Evolutionary conservation across 129 eudicot genomes (phyloP), one percentile per base, ranked within the genome.

Genomic region (Cynara cardunculus): DNA sequence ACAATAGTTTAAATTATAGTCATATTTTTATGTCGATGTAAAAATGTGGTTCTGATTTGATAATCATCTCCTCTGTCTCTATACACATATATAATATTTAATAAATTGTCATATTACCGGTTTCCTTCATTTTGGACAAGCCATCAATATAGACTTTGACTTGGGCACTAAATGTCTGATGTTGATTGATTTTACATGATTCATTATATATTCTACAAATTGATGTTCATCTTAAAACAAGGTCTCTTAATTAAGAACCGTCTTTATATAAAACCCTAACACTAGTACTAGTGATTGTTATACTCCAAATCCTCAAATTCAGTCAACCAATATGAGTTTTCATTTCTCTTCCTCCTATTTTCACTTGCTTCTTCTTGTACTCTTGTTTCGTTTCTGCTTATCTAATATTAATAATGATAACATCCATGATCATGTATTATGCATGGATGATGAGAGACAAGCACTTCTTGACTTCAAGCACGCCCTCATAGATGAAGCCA

Each of bases 401-500:
- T 77, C 62, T 24, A 24, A 64, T 77, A 5, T 37, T 24, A 24
- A 64, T 77, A 5, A 39, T 32, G 7, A 64, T 77, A 5, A 39
- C 5, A 10, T 21, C 39, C 18, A 19, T 18, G 31, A 56, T 28
- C 25, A 24, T 7, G 13, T 9, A 7, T 67, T 78, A 37, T 80
- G 88, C 69, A 30, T 25, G 13, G 85, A 71, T 22, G 77, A 25
- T 18, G 85, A 81, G 44, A 64, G 72, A 46, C 70, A 32, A 28
- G 85, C 88, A 5, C 86, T 82, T 67, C 73, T 85, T 5, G 53
- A 65, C 49, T 77, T 85, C 46, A 81, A 77, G 22, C 64, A 78
- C 2, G 73, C 31, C 19, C 76, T 85, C 21, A 37, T 64, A 10
- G 86, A 78, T 67, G 69, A 31, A 32, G 67, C 41, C 3, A 32